Base-by-base conservation (phyloP, 2,329 filamentous ascomycete genomes). In the Cercospora berteroae region DNA sequence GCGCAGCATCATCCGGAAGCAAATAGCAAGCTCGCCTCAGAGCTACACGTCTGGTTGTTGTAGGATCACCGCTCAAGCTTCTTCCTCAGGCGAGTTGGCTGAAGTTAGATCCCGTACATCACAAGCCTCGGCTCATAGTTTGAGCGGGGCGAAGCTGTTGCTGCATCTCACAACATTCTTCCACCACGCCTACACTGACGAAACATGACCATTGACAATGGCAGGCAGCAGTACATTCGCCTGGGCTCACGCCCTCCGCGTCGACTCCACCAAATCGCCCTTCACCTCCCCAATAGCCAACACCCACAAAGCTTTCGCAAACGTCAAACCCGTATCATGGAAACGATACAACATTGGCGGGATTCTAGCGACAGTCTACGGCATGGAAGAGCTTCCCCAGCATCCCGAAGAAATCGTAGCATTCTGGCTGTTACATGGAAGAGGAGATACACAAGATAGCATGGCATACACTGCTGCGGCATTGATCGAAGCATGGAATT, bases 351-450 rank as follows among this genome's bases (percentile, higher is more conserved):
- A 88, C 68, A 91, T 98, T 77, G 88, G 90, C 52, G 93, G 93
- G 57, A 87, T 97, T 63, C 83, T 91, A 9, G 88, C 90, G 60
- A 91, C 92, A 67, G 84, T 97, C 67, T 94, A 94, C 79, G 94
- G 94, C 18, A 86, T 97, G 1, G 81, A 88, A 31, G 92, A 97
- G 76, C 84, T 97, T 0, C 82, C 88, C 1, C 63, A 82, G 0
- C 66, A 77, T 3, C 13, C 72, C 8, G 79, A 84, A 13, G 81
- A 84, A 3, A 82, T 96, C 39, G 89, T 93, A 25, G 92, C 91
- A 74, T 86, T 98, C n/a, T 97, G 94, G 92, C 88, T 98, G 12
- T 86, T 97, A 18, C 93, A 98, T 77, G 92, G 92, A 2, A 88
- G 95, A 25, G 84, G 90, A 0, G 85, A 89, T 63, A 87, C 83